Evolutionary conservation across 2,329 filamentous ascomycete genomes (phyloP), one percentile per base, ranked within the genome.

Genomic region (Diaporthe ilicicola): DNA sequence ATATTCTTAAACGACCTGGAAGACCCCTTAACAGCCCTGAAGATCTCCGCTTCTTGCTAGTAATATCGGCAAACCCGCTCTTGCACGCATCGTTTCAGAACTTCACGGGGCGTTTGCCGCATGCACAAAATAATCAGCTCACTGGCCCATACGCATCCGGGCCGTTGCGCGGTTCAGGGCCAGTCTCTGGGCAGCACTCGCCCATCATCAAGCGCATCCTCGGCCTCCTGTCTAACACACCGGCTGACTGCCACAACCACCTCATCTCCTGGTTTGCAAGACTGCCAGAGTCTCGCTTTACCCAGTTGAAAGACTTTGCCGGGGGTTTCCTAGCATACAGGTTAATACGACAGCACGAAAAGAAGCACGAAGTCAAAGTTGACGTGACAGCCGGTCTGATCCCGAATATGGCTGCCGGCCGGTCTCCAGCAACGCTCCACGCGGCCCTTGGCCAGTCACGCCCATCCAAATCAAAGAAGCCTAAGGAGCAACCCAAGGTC

Each of bases 161-260:
- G 46, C 27, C 70, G 27, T 32, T 70, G 62, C 78, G 82, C 7
- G 81, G 79, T 46, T 79, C 81, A 3, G 84, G 84, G 0, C 85
- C 82, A 9, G 77, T 85, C 13, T 84, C 88, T 32, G 91, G 91
- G 1, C 89, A 93, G 71, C 93, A 97, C 80, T 94, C 93, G 2
- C 92, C 92, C 5, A 92, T 97, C 67, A 89, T 97, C 76, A 97
- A 97, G 80, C 89, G 95, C 46, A 91, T 97, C 48, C 80, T 97
- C 32, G 95, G 95, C 0, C 83, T 97, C 12, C 78, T 97, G 29
- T 92, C 94, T 1, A 94, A 97, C 78, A 85, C 93, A 15, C 87
- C 93, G 0, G 88, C 89, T 70, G 88, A 92, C 70, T 95, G 93
- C 75, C 94, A 97, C 76, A 91, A 92, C 67, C 89, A 92, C 75